Evolutionary conservation across 164 flowering plant species (phyloP).

Genomic region (Aristolochia contorta): DNA sequence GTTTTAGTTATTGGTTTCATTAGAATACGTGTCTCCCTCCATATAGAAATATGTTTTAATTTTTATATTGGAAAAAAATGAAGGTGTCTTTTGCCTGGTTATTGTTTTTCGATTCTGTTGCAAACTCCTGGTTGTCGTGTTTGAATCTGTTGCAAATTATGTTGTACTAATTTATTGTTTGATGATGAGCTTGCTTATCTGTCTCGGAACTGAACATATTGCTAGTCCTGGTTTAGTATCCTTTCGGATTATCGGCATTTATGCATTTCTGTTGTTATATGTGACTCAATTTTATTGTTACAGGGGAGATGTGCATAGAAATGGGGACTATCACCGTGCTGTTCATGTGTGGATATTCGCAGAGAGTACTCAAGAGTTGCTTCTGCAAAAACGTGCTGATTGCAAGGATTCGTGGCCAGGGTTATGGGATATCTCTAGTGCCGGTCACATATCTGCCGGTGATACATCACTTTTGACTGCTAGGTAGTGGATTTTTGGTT

Average conservation of each 20-base stretch:
- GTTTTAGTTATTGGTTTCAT: too few species aligned
- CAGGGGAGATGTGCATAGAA: conserved; percentile 70
- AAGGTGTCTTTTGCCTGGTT: too few species aligned
- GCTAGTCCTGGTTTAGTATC: background rate
- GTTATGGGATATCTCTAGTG: conserved; percentile 90
- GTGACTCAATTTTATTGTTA: background rate
- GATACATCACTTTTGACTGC: conserved; percentile 79
- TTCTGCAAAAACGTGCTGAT: conserved; percentile 77
- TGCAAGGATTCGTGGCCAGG: conserved; percentile 92
- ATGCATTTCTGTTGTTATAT: background rate
- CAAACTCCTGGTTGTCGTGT: too few species aligned
- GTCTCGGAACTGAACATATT: too few species aligned
- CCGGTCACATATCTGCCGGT: conserved; percentile 92
- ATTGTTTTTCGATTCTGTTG: too few species aligned
- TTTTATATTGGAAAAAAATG: too few species aligned
- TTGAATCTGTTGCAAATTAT: too few species aligned
- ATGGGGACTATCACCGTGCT: conserved; percentile 87
- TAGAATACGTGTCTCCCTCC: too few species aligned
- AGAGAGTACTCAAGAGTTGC: conserved; percentile 76
- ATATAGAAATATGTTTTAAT: too few species aligned
- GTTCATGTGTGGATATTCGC: conserved; percentile 83
- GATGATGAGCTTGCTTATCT: too few species aligned
- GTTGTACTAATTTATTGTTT: too few species aligned
- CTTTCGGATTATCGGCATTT: background rate
- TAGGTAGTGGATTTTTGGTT: conserved; percentile 25